Evolutionary conservation across 2,329 filamentous ascomycete genomes (phyloP).

Genomic region (Aspergillus jensenii): DNA sequence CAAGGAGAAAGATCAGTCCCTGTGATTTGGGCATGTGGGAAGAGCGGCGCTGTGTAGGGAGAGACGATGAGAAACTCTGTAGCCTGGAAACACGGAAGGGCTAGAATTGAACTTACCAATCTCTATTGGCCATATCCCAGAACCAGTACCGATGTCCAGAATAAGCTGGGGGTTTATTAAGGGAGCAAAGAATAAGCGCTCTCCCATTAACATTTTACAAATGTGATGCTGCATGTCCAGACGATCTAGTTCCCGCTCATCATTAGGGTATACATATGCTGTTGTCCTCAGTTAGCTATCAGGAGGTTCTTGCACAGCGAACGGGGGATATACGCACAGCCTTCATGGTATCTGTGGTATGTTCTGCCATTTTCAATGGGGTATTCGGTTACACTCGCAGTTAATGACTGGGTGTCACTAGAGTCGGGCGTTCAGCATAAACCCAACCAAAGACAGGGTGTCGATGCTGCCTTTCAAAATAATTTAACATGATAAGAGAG

Average conservation of each 20-base stretch:
- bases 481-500: not conserved
- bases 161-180: slow-evolving; percentile 48
- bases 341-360: slow-evolving; percentile 48
- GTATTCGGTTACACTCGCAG: slow-evolving; percentile 45
- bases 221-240: slow-evolving; percentile 58
- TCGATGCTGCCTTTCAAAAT: not conserved
- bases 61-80: slow-evolving; percentile 10
- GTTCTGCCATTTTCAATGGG: slow-evolving; percentile 43
- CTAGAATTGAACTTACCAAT: slow-evolving; percentile 48
- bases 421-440: not conserved
- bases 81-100: slow-evolving; percentile 12
- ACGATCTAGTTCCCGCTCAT: slow-evolving; percentile 55
- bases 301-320: not conserved
- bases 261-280: slow-evolving; percentile 52
- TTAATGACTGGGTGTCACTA: slow-evolving; percentile 44
- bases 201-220: slow-evolving; percentile 48
- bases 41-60: slow-evolving; percentile 36
- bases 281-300: slow-evolving; percentile 16
- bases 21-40: slow-evolving; percentile 58
- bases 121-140: slow-evolving; percentile 68
- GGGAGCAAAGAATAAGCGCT: slow-evolving; percentile 49
- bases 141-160: slow-evolving; percentile 61
- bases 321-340: slow-evolving; percentile 31
- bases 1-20: slow-evolving; percentile 69
- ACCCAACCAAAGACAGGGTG: not conserved